Conservation (phyloP, 179 eudicot genomes). For the Drosera spatulata region DNA sequence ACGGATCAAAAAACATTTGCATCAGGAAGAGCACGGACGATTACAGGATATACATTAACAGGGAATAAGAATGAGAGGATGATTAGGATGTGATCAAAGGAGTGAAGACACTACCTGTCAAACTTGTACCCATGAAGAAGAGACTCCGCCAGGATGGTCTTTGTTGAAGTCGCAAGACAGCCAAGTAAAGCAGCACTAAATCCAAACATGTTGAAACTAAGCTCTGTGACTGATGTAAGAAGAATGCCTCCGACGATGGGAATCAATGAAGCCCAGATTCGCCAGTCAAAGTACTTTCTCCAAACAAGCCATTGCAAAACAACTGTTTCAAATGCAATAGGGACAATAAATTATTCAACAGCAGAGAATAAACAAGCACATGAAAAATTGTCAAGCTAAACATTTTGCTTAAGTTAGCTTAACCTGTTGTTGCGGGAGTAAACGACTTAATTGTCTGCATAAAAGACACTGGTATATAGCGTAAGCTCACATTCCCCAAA, state of each 20-base stretch:
- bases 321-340: constrained; percentile 34
- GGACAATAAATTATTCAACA: neutral
- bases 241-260: constrained; percentile 65
- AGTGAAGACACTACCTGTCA: constrained; percentile 41
- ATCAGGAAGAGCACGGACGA: neutral
- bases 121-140: constrained; percentile 93
- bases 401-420: neutral
- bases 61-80: neutral
- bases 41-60: neutral
- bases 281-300: constrained; percentile 75
- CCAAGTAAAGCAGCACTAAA: constrained; percentile 94
- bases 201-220: constrained; percentile 74
- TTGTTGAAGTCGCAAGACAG: constrained; percentile 86
- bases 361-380: neutral
- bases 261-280: constrained; percentile 70
- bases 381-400: neutral
- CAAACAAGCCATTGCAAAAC: constrained; percentile 90
- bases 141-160: constrained; percentile 81
- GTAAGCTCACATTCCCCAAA: constrained; percentile 87
- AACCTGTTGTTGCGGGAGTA: constrained; percentile 10
- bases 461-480: constrained; percentile 94
- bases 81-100: neutral
- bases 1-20: neutral
- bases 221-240: constrained; percentile 33
- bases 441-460: constrained; percentile 99